A percentile compares a stretch with the other conserved stretches of the same genome.
Conservation (phyloP, 495 filamentous ascomycete genomes). For the Penicillium diatomitis region DNA sequence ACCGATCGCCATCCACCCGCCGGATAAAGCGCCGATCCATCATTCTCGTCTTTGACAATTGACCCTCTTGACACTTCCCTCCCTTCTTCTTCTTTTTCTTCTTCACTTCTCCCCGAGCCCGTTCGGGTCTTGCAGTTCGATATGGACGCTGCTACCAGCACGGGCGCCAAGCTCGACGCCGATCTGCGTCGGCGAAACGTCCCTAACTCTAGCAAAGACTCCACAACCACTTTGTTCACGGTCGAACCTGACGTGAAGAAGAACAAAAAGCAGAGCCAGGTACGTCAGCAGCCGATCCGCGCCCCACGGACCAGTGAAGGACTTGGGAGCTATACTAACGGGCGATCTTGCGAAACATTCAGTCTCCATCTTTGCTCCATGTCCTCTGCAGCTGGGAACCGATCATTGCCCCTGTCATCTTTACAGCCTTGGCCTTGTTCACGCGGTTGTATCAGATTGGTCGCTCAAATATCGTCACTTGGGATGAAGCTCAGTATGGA, state of each 20-base stretch:
- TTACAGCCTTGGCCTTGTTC: conserved; percentile 84
- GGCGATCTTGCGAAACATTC: background rate
- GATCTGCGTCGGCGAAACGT: conserved; percentile 72
- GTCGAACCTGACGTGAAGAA: conserved; percentile 56
- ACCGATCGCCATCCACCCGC: background rate
- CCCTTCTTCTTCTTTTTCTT: no score
- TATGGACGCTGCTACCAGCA: conserved; percentile 40
- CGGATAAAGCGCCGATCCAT: background rate
- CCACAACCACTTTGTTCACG: conserved; percentile 21
- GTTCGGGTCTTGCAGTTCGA: conserved; percentile 19
- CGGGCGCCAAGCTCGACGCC: conserved; percentile 57
- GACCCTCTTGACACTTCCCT: no score
- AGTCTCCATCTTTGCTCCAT: conserved; percentile 42
- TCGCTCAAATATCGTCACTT: conserved; percentile 90
- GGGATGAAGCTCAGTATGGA: conserved; percentile 94
- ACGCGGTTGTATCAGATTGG: conserved; percentile 95
- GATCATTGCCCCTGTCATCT: conserved; percentile 76
- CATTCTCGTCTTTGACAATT: background rate
- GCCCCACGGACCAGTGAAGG: no score
- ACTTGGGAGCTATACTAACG: background rate
- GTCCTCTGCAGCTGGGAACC: conserved; percentile 74
- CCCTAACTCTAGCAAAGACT: conserved; percentile 34
- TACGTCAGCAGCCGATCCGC: conserved; percentile 2
- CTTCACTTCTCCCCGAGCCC: background rate
- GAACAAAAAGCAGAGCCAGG: conserved; percentile 26